Base-by-base conservation (phyloP, 1,139 yeast genomes). In the Yamadazyma trypodendri region DNA sequence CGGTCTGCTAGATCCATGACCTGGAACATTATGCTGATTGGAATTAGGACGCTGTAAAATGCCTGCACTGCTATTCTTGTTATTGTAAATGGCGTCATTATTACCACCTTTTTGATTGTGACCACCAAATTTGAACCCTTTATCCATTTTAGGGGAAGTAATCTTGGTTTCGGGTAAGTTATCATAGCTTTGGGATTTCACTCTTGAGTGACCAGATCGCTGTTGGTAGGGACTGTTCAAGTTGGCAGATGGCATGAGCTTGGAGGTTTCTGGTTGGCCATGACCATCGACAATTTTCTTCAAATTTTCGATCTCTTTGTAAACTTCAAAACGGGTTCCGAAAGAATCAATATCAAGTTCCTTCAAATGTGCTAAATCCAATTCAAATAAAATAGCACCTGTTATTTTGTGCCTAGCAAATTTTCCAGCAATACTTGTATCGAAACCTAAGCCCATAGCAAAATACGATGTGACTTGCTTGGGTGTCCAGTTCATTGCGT, bases 311-410 rank as follows among this genome's bases (percentile, higher is more conserved):
- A 92, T 90, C 57, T 87, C 96, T 56, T 88, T 88, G 58, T 81
- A 82, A 31, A 94, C 78, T 60, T 90, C 96, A 62, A 89, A 92
- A 43, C 99, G 72, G 1, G 97, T 90, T 16, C 99, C 99, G 66
- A 92, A 92, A 3, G 96, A 86, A 39, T 81, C 75, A 37, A 92
- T 92, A 45, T 90, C 98, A 42, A 92, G 69, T 60, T 92, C 98
- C 57, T 92, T 92, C 53, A 92, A 72, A 53, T 86, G 86, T 1
- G 88, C 77, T 48, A 90, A 72, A 54, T 90, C 97, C 48, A 94
- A 72, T 58, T 90, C 96, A 39, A 92, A 69, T 36, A 92, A 64
- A 36, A 92, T 90, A 3, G 79, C 69, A 13, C 98, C 98, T 0
- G 92, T 83, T 42, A 92, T 88, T 52, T 89, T 87, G 62, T 92